Evolutionary conservation across 768 basidiomycete genomes (phyloP).

Genomic region (Xerocomus spinulosus): DNA sequence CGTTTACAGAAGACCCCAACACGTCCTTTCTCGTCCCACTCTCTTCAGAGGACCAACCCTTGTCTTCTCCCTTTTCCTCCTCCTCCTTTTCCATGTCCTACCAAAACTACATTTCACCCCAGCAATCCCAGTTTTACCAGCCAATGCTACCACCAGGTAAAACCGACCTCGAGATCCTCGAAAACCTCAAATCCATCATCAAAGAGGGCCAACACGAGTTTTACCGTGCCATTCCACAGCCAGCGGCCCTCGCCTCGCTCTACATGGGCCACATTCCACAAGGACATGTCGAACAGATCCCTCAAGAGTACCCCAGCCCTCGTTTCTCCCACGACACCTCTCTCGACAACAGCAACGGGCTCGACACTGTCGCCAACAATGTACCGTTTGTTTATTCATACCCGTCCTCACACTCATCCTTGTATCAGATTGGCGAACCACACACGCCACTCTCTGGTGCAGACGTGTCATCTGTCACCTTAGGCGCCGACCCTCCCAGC

Average conservation of each 20-base stretch:
- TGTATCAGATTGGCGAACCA: constrained; percentile 22
- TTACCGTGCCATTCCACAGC: constrained; percentile 63
- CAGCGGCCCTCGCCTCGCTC: constrained; percentile 55
- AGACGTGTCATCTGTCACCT: constrained; percentile 21
- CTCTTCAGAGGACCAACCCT: constrained; percentile 47
- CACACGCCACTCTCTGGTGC: constrained; percentile 14
- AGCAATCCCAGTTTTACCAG: constrained; percentile 27
- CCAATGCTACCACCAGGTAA: constrained; percentile 47
- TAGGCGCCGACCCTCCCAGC: constrained; percentile 14
- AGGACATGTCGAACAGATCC: constrained; percentile 30
- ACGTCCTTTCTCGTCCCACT: constrained; percentile 49
- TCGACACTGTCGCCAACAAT: constrained; percentile 27
- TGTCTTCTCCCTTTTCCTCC: constrained; percentile 38
- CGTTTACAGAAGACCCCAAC: constrained; percentile 57
- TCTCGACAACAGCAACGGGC: constrained; percentile 9
- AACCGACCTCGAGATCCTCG: constrained; percentile 67
- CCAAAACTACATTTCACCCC: constrained; percentile 30
- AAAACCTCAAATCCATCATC: constrained; percentile 70
- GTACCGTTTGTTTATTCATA: constrained; percentile 25
- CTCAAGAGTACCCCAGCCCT: constrained; percentile 13
- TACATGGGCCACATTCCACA: constrained; percentile 52
- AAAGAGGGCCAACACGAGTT: constrained; percentile 68
- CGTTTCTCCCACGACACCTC: constrained; percentile 12
- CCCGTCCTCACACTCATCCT: constrained; percentile 6
- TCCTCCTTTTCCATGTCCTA: constrained; percentile 39